Evolutionary conservation across 176 grass and related monocot species (phyloP).

Genomic region (Paspalum notatum): DNA sequence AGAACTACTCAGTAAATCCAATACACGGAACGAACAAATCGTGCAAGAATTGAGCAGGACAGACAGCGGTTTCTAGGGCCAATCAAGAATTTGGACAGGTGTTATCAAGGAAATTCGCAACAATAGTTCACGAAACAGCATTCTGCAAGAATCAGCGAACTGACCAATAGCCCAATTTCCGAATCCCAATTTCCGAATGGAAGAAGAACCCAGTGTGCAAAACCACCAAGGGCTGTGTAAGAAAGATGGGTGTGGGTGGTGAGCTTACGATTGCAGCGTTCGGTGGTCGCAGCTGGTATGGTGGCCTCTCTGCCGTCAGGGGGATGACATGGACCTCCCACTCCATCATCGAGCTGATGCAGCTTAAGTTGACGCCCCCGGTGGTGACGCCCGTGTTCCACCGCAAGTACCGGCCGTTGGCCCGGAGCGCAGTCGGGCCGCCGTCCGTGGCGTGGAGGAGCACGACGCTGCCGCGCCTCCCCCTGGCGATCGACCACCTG

Average conservation of each 20-base stretch:
- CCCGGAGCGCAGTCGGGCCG: slow-evolving; percentile 29
- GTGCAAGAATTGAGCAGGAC: neutral
- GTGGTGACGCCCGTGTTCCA: slow-evolving; percentile 38
- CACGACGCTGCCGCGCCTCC: slow-evolving; percentile 29
- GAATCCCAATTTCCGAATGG: neutral
- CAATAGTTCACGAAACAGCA: neutral
- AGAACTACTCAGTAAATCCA: neutral
- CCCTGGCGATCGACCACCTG: slow-evolving; percentile 31
- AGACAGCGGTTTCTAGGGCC: neutral
- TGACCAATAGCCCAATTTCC: neutral
- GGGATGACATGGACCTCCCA: slow-evolving; percentile 45
- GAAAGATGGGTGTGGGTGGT: neutral
- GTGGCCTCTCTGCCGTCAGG: slow-evolving; percentile 31
- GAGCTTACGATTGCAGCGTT: slow-evolving; percentile 27
- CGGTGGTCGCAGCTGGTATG: slow-evolving; percentile 37
- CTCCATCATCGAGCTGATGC: slow-evolving; percentile 51
- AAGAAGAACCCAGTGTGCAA: neutral
- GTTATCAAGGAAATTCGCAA: neutral
- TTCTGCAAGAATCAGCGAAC: neutral
- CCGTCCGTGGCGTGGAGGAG: slow-evolving; percentile 33
- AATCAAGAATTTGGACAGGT: neutral
- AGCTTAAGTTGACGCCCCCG: slow-evolving; percentile 24
- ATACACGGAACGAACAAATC: neutral
- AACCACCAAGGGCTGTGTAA: neutral
- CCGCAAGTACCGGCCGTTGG: slow-evolving; percentile 33